Evolutionary conservation across 352 stramenopile genomes (phyloP).

Genomic region (Phytophthora ramorum): DNA sequence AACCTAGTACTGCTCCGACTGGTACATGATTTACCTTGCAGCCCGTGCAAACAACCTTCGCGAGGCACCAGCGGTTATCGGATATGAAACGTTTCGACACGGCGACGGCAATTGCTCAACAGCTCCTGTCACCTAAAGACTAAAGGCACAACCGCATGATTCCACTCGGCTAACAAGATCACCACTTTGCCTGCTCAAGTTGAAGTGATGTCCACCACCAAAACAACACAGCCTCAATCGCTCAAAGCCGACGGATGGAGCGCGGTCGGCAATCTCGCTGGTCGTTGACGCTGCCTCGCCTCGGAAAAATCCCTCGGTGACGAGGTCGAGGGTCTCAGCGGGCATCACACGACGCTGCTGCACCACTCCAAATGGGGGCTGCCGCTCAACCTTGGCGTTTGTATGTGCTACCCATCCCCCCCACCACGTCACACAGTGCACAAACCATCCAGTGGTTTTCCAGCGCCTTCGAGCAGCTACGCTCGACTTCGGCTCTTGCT

Average conservation of each 20-base stretch:
- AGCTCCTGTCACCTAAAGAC: not conserved
- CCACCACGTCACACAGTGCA: constrained; percentile 34
- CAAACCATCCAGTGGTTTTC: constrained; percentile 22
- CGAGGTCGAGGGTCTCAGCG: constrained; percentile 13
- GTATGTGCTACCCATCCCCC: constrained; percentile 27
- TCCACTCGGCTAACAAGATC: constrained; percentile 2
- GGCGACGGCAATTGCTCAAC: too few species aligned
- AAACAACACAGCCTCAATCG: too few species aligned
- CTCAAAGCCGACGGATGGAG: not conserved
- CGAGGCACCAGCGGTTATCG: too few species aligned
- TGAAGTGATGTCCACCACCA: constrained; percentile 22
- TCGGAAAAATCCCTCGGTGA: constrained; percentile 19
- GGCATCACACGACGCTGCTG: constrained; percentile 11
- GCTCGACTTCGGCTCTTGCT: constrained; percentile 23
- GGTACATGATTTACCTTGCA: too few species aligned
- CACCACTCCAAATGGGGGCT: constrained; percentile 6
- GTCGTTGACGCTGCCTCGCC: not conserved
- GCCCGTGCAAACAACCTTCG: too few species aligned
- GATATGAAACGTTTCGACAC: too few species aligned
- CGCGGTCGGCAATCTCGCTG: not conserved
- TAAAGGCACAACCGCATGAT: not conserved
- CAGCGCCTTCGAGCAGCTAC: constrained; percentile 31
- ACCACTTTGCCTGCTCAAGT: constrained; percentile 13
- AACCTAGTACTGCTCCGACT: too few species aligned
- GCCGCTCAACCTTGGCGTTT: constrained; percentile 21